Conservation (phyloP, 2,329 filamentous ascomycete genomes). For the Hymenoscyphus infarciens region DNA sequence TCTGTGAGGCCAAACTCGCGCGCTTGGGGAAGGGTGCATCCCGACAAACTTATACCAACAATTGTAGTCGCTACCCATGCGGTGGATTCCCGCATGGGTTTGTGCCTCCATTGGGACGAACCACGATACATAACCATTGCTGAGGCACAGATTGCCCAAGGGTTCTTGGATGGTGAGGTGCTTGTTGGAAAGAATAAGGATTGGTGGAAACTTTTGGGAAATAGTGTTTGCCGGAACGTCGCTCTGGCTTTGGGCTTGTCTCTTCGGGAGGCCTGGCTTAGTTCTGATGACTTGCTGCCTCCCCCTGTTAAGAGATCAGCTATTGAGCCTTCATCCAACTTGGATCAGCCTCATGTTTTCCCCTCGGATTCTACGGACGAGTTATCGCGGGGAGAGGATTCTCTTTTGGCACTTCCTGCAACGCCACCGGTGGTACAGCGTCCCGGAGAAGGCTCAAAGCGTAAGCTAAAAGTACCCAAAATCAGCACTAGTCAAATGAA, state of each 20-base stretch:
- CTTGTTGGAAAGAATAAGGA: slow-evolving; percentile 54
- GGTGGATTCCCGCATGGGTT: slow-evolving; percentile 53
- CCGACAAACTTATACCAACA: slow-evolving; percentile 55
- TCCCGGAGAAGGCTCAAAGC: background rate
- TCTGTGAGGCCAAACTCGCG: slow-evolving; percentile 24
- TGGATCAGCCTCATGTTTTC: no score
- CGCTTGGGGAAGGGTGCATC: slow-evolving; percentile 51
- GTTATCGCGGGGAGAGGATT: background rate
- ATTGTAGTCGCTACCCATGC: slow-evolving; percentile 54
- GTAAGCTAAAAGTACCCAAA: no score
- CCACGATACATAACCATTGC: slow-evolving; percentile 58
- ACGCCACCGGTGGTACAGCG: background rate
- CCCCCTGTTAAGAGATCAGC: background rate
- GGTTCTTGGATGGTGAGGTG: slow-evolving; percentile 66
- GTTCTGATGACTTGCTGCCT: background rate
- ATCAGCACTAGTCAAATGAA: no score
- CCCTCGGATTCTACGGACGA: background rate
- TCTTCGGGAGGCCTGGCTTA: slow-evolving; percentile 55
- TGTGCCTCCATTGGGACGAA: slow-evolving; percentile 62
- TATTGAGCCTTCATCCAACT: background rate
- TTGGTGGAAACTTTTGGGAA: slow-evolving; percentile 68
- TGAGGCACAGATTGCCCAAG: slow-evolving; percentile 67
- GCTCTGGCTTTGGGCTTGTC: slow-evolving; percentile 63
- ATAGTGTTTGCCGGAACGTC: slow-evolving; percentile 69
- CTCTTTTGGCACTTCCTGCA: background rate